phyloP scores from a whole-genome alignment of 371 early-diverging fungal genomes.

The Apophysomyces variabilis region DNA sequence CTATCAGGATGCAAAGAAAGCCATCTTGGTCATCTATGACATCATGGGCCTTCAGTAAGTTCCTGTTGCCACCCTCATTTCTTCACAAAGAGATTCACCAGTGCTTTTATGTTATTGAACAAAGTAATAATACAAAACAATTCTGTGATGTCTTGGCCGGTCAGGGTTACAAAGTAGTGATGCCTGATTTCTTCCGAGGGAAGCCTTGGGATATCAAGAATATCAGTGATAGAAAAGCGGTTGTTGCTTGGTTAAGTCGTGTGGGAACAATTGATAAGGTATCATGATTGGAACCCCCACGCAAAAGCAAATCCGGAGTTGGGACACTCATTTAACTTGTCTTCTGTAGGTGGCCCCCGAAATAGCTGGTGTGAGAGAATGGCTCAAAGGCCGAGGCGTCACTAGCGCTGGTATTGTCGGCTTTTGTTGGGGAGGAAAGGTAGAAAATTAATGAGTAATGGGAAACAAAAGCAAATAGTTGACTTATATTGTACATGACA shows the following conservation, averaged over 20 bases:
- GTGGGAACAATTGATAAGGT: slow-evolving; percentile 44
- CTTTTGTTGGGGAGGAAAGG: slow-evolving; percentile 74
- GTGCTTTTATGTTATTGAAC: not conserved
- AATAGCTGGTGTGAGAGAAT: slow-evolving; percentile 38
- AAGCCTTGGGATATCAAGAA: slow-evolving; percentile 31
- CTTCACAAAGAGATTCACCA: not conserved
- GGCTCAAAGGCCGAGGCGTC: slow-evolving; percentile 48
- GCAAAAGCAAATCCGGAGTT: too few relatives aligned
- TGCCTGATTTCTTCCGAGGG: slow-evolving; percentile 71
- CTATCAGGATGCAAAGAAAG: slow-evolving; percentile 43
- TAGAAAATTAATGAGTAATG: slow-evolving; percentile 37
- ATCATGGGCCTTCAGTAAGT: slow-evolving; percentile 52
- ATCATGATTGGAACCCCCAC: not conserved
- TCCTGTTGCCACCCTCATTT: not conserved
- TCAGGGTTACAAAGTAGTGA: slow-evolving; percentile 62
- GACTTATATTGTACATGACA: too few relatives aligned
- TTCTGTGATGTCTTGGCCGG: slow-evolving; percentile 69
- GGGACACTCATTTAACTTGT: too few relatives aligned
- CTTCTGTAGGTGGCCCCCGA: slow-evolving; percentile 31
- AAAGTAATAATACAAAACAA: slow-evolving; percentile 58
- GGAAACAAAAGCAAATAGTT: too few relatives aligned
- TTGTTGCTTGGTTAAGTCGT: slow-evolving; percentile 42
- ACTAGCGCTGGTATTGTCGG: slow-evolving; percentile 57
- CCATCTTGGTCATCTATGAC: slow-evolving; percentile 54
- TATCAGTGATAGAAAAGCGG: slow-evolving; percentile 26